phyloP scores from a whole-genome alignment of 768 basidiomycete species.

The Mycena galericulata region DNA sequence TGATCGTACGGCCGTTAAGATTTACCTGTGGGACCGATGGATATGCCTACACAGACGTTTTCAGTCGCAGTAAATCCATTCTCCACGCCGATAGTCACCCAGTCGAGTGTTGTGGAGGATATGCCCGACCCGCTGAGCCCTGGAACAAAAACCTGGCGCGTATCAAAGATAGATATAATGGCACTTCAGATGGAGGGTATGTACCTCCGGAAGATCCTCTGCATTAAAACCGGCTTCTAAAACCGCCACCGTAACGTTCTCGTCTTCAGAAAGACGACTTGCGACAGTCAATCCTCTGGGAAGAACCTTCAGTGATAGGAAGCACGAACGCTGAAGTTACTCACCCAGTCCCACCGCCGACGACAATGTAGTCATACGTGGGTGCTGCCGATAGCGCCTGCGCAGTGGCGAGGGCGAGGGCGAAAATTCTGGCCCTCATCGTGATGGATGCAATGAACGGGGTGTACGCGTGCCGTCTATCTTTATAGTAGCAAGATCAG shows the following conservation, averaged over 20 bases:
- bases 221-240: constrained; percentile 54
- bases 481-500: no score
- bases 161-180: neutral
- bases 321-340: neutral
- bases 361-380: constrained; percentile 49
- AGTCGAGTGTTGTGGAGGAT: constrained; percentile 56
- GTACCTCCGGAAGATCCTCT: constrained; percentile 51
- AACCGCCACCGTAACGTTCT: constrained; percentile 44
- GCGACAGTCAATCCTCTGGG: constrained; percentile 50
- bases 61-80: no score
- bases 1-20: constrained; percentile 51
- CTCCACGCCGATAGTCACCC: constrained; percentile 48
- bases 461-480: no score
- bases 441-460: no score
- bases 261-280: constrained; percentile 49
- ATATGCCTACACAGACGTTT: constrained; percentile 44
- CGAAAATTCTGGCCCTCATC: constrained; percentile 4
- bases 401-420: neutral
- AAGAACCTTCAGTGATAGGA: neutral
- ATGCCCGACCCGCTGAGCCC: constrained; percentile 45
- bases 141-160: constrained; percentile 44
- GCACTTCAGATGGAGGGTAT: constrained; percentile 1
- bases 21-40: constrained; percentile 56
- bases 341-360: constrained; percentile 50
- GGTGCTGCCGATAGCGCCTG: no score